Conservation (phyloP, 805 yeast genomes). For the Tetrapisispora phaffii region DNA sequence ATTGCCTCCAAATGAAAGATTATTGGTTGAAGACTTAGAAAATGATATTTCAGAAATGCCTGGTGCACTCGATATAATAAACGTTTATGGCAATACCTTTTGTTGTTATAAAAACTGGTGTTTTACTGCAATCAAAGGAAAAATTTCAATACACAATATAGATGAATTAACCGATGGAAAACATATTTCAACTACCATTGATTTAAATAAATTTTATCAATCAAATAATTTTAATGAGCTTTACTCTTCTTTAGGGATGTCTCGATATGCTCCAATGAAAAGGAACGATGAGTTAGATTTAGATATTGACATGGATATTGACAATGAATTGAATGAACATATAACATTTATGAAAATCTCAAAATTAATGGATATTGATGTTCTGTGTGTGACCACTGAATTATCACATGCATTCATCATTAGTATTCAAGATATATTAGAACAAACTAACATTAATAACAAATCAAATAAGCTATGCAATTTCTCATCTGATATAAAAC, state of each 20-base stretch:
- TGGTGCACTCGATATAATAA: background rate
- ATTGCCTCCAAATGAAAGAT: conserved; percentile 13
- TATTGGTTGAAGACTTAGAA: conserved; percentile 9
- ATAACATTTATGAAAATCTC: conserved; percentile 41
- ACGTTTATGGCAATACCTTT: background rate
- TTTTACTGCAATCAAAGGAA: background rate
- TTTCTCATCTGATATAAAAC: background rate
- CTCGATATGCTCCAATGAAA: background rate
- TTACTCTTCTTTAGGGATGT: background rate
- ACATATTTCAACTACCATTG: background rate
- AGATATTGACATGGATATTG: background rate
- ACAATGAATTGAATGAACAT: background rate
- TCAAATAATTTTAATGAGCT: background rate
- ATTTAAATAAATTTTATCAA: conserved; percentile 1
- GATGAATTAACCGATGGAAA: background rate
- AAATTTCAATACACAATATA: background rate
- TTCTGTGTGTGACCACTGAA: conserved; percentile 43
- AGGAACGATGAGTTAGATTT: background rate
- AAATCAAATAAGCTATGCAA: background rate
- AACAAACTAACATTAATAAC: background rate
- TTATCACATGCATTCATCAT: conserved; percentile 42
- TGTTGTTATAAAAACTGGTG: background rate
- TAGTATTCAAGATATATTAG: conserved; percentile 27
- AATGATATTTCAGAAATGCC: conserved; percentile 1
- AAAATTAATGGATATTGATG: conserved; percentile 32